Conservation (phyloP, 2,329 filamentous ascomycete genomes). For the Aureobasidium subglaciale region DNA sequence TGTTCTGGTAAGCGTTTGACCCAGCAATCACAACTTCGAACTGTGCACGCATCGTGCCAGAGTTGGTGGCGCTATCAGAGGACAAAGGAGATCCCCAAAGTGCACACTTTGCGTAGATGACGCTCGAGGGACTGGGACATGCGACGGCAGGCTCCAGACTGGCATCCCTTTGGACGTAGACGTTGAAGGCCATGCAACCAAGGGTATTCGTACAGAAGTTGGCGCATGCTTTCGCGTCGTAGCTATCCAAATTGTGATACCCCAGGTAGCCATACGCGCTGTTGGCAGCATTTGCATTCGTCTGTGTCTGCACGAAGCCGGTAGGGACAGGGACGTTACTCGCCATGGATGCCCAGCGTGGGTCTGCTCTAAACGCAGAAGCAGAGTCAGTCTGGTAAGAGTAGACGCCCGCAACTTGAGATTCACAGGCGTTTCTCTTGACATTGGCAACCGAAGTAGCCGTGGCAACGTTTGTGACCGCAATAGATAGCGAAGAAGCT, state of each 20-base stretch:
- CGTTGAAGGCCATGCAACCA: slow-evolving; percentile 16
- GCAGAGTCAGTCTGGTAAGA: slow-evolving; percentile 19
- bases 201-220: slow-evolving; percentile 1
- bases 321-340: slow-evolving; percentile 13
- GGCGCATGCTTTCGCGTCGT: slow-evolving; percentile 7
- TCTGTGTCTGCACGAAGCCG: slow-evolving; percentile 18
- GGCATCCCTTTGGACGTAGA: slow-evolving; percentile 18
- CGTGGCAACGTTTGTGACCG: slow-evolving; percentile 14
- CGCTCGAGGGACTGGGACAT: slow-evolving; percentile 16
- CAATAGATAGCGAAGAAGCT: slow-evolving; percentile 18
- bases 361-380: slow-evolving; percentile 14
- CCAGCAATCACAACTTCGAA: slow-evolving; percentile 37
- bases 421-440: slow-evolving; percentile 10
- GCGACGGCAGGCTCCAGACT: slow-evolving; percentile 13
- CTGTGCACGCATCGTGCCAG: slow-evolving; percentile 26
- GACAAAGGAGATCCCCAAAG: slow-evolving; percentile 28
- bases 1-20: slow-evolving; percentile 32
- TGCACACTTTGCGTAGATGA: slow-evolving; percentile 23
- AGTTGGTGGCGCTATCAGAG: slow-evolving; percentile 28
- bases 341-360: slow-evolving; percentile 18
- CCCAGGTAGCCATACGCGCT: slow-evolving; percentile 18
- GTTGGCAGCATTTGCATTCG: slow-evolving; percentile 17
- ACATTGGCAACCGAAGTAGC: slow-evolving; percentile 15
- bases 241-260: slow-evolving; percentile 9
- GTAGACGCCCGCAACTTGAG: neutral